These are phyloP conservation scores for Corniculantispora saksenae DNA, from an alignment of 2,329 filamentous ascomycete genomes.

Conservation along the genomic window DNA sequence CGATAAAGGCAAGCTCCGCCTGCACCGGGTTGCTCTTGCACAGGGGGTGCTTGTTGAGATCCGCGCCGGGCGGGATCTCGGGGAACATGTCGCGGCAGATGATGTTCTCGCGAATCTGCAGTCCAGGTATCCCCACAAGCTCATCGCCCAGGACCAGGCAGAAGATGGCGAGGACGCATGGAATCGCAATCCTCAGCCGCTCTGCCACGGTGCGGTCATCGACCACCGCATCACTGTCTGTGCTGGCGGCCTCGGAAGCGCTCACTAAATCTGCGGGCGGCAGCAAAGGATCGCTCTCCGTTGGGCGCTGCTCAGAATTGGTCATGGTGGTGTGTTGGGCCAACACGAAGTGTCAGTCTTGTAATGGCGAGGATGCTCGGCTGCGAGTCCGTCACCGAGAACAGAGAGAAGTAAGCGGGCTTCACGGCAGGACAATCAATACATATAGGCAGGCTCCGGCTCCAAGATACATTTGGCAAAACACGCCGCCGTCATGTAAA, in stretches of 20 bases:
- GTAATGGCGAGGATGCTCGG: neutral
- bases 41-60: neutral
- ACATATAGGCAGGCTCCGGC: too few relatives aligned
- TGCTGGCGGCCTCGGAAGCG: neutral
- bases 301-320: neutral
- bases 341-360: too few relatives aligned
- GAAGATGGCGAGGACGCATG: slow-evolving; percentile 3
- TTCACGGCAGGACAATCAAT: too few relatives aligned
- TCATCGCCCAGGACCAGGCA: slow-evolving; percentile 2
- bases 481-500: too few relatives aligned
- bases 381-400: neutral
- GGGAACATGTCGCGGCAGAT: slow-evolving; percentile 19
- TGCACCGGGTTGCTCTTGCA: slow-evolving; percentile 26
- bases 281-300: slow-evolving; percentile 10
- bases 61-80: neutral
- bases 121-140: neutral
- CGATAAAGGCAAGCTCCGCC: slow-evolving; percentile 25
- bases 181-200: slow-evolving; percentile 7
- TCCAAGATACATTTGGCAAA: too few relatives aligned
- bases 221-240: neutral
- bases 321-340: neutral
- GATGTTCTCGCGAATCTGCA: slow-evolving; percentile 15
- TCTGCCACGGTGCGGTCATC: slow-evolving; percentile 7
- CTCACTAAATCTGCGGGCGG: neutral
- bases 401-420: too few relatives aligned